Conservation (phyloP, 1,139 yeast species). For the Yamadazyma songkhlaensis region DNA sequence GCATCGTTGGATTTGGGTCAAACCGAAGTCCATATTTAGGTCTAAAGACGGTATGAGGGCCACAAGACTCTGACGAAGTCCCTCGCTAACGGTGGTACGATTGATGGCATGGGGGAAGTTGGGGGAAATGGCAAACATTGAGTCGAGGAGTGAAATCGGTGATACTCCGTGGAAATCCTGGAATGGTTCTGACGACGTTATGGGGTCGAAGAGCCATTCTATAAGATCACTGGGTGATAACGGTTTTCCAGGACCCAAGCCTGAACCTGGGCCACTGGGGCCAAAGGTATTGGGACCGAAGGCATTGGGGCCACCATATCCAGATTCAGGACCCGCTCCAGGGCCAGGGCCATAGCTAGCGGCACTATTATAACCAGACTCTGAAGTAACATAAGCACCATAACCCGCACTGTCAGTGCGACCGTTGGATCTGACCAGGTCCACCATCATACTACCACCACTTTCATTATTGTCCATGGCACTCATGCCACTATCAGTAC, state of each 20-base stretch:
- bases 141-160: constrained; percentile 26
- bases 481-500: background rate
- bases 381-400: no score
- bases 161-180: constrained; percentile 15
- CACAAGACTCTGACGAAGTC: constrained; percentile 26
- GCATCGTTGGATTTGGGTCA: constrained; percentile 22
- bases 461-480: no score
- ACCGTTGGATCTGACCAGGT: no score
- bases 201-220: constrained; percentile 26
- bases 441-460: no score
- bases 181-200: constrained; percentile 3
- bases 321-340: no score
- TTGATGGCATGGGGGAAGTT: constrained; percentile 27
- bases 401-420: no score
- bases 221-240: constrained; percentile 28
- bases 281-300: no score
- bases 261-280: no score
- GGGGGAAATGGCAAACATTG: constrained; percentile 30
- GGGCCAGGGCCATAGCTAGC: no score
- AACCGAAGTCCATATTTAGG: constrained; percentile 25
- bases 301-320: no score
- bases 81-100: constrained; percentile 23
- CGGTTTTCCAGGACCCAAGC: background rate
- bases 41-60: constrained; percentile 31
- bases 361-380: no score